These are phyloP conservation scores for Hypoxylon rubiginosum DNA, from an alignment of 2,329 filamentous ascomycete species.

Conservation along the genomic window DNA sequence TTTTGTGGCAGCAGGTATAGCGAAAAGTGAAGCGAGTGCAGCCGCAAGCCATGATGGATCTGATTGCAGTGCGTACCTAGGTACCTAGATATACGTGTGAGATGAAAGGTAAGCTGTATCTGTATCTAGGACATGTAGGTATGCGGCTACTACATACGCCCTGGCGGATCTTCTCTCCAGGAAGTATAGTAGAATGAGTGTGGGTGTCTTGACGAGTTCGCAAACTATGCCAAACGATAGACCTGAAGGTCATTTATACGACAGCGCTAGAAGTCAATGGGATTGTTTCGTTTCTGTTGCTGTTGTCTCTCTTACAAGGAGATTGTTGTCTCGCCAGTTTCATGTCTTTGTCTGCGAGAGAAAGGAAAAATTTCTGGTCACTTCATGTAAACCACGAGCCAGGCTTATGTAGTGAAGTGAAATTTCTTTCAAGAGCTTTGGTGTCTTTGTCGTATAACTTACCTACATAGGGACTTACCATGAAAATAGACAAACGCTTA, in stretches of 20 bases:
- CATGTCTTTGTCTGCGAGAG: slow-evolving; percentile 8
- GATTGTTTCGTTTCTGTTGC: slow-evolving; percentile 18
- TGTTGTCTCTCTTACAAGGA: slow-evolving; percentile 10
- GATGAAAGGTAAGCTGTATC: not conserved
- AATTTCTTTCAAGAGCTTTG: not conserved
- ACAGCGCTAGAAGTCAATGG: not conserved
- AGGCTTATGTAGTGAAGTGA: not conserved
- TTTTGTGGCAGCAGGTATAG: slow-evolving; percentile 46
- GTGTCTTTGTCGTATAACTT: not conserved
- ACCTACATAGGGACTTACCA: not conserved
- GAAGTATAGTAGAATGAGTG: slow-evolving; percentile 7
- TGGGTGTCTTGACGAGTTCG: not conserved
- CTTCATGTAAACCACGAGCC: not conserved
- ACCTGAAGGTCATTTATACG: slow-evolving; percentile 22
- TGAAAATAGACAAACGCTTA: not conserved
- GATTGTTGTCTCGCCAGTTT: slow-evolving; percentile 12
- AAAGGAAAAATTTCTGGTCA: not conserved
- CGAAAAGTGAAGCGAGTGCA: slow-evolving; percentile 39
- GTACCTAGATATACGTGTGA: slow-evolving; percentile 7
- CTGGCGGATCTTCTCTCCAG: slow-evolving; percentile 24
- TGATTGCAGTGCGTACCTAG: not conserved
- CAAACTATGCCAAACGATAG: not conserved
- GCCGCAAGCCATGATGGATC: slow-evolving; percentile 39
- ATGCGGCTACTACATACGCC: slow-evolving; percentile 13
- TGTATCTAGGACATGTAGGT: too few species aligned